A percentile compares a stretch with the other conserved stretches of the same genome.
These are phyloP conservation scores for Mollisiaceae sp. DNA, from an alignment of 2,329 filamentous ascomycete species.

Conservation along the genomic window DNA sequence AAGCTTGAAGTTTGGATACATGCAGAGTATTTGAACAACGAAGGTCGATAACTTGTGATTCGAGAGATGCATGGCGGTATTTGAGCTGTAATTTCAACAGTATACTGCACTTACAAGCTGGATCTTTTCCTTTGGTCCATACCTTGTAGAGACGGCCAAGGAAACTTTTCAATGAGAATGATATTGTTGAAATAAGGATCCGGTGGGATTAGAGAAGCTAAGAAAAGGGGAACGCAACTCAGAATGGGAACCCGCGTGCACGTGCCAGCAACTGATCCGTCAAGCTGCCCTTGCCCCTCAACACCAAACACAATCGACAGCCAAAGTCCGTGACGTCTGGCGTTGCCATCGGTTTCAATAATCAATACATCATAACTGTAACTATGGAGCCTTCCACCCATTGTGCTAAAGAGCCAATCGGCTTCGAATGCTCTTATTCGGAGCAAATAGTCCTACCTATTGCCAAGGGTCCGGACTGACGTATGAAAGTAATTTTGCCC, in stretches of 20 bases:
- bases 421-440: background rate
- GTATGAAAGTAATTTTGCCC: background rate
- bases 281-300: background rate
- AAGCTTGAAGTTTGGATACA: too few relatives aligned
- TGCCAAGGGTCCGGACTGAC: constrained; percentile 1
- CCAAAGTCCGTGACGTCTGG: background rate
- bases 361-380: constrained; percentile 8
- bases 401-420: background rate
- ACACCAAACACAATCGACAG: background rate
- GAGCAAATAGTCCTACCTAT: background rate
- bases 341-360: background rate
- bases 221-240: background rate
- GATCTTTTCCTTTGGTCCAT: too few relatives aligned
- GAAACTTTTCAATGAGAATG: background rate
- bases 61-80: too few relatives aligned
- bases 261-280: background rate
- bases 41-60: too few relatives aligned
- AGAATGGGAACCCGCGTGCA: background rate
- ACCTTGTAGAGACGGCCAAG: too few relatives aligned
- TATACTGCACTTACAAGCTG: too few relatives aligned
- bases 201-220: background rate
- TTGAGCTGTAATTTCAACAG: too few relatives aligned
- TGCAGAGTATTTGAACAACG: too few relatives aligned
- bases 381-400: background rate
- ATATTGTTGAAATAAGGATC: background rate